Conservation (phyloP, 129 eudicot species). For the Ambrosia artemisiifolia region DNA sequence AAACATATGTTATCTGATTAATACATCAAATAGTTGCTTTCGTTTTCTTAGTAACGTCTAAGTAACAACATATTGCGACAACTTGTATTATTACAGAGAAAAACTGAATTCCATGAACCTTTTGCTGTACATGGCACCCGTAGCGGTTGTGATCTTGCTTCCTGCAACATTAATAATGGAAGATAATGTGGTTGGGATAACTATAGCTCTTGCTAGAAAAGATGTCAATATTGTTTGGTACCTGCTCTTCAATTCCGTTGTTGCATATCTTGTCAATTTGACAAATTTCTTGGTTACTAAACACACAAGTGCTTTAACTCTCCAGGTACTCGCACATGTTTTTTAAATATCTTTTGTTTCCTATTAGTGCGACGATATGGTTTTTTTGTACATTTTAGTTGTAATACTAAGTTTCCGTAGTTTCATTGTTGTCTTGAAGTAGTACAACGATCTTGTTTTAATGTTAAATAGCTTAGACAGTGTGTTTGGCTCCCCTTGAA, state of each 20-base stretch:
- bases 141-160: slow-evolving; percentile 49
- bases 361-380: neutral
- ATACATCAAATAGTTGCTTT: neutral
- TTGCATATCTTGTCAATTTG: slow-evolving; percentile 50
- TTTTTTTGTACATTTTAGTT: slow-evolving; percentile 2
- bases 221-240: slow-evolving; percentile 42
- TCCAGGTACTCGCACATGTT: slow-evolving; percentile 36
- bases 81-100: slow-evolving; percentile 29
- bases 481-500: no score
- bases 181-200: slow-evolving; percentile 45
- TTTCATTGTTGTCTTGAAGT: no score
- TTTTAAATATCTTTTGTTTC: neutral
- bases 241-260: slow-evolving; percentile 39
- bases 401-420: neutral
- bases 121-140: slow-evolving; percentile 59
- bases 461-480: no score
- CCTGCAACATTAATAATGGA: slow-evolving; percentile 48
- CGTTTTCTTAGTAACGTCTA: neutral
- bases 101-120: slow-evolving; percentile 55
- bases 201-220: slow-evolving; percentile 43
- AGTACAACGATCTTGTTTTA: no score
- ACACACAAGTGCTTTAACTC: slow-evolving; percentile 55
- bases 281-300: slow-evolving; percentile 57
- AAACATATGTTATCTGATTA: no score
- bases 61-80: neutral